Conservation (phyloP, 75 land plant species). For the Sequoia sempervirens region DNA sequence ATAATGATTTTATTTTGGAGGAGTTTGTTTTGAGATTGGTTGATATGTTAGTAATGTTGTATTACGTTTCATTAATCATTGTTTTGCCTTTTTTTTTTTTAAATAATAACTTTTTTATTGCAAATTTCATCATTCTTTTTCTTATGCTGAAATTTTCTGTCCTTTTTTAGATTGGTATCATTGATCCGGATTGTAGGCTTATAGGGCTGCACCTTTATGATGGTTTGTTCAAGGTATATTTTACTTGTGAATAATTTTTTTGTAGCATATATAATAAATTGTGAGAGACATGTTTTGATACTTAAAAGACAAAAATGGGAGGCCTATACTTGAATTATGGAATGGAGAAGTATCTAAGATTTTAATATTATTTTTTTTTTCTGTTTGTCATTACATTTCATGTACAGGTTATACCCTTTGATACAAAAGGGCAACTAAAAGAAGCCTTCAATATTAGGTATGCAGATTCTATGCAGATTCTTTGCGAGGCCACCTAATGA, state of each 20-base stretch:
- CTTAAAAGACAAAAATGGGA: neutral
- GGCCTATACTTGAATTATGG: neutral
- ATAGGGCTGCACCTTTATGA: constrained; percentile 98
- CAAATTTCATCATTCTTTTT: neutral
- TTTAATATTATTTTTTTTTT: neutral
- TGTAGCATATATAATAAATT: neutral
- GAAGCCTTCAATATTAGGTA: constrained; percentile 99
- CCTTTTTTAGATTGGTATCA: constrained; percentile 86
- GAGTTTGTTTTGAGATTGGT: neutral
- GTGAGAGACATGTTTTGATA: neutral
- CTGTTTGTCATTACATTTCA: neutral
- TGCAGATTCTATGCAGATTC: too few species aligned
- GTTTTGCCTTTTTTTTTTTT: neutral
- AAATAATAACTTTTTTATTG: too few species aligned
- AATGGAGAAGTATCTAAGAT: neutral
- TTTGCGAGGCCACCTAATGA: neutral
- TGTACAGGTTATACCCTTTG: constrained; percentile 92
- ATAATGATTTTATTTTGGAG: neutral
- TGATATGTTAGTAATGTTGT: neutral
- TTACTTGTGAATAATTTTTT: neutral
- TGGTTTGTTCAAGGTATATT: constrained; percentile 92
- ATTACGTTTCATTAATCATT: neutral
- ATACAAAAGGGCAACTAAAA: constrained; percentile 96
- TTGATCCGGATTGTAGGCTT: constrained; percentile 96
- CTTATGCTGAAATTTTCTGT: constrained; percentile 9